These are phyloP conservation scores for Tetradesmus lagerheimii DNA, from an alignment of 139 green algal genomes.

Conservation along the genomic window DNA sequence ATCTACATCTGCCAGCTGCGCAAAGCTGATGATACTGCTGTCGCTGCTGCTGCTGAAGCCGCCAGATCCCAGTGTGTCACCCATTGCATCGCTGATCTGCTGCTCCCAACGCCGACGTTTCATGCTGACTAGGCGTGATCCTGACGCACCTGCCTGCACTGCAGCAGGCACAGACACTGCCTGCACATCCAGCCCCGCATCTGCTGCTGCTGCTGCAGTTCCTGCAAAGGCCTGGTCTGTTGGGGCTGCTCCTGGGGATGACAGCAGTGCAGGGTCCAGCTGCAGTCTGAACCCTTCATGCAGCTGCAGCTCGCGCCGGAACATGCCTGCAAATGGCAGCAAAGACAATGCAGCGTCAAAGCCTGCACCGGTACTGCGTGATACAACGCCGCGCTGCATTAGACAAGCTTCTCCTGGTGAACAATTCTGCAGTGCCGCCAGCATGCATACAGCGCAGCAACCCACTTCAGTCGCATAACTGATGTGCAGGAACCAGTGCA, in stretches of 20 bases:
- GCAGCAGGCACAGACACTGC: not conserved
- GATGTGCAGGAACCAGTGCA: too few relatives aligned
- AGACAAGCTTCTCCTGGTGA: not conserved
- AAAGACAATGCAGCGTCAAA: not conserved
- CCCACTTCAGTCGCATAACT: not conserved
- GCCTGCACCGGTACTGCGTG: too few relatives aligned
- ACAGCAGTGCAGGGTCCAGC: not conserved
- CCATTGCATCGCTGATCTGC: constrained; percentile 15
- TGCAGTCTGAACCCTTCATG: not conserved
- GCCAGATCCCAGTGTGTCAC: not conserved
- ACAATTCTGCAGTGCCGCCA: not conserved
- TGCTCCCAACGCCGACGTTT: constrained; percentile 37
- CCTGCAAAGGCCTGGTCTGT: not conserved
- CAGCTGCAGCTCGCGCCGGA: constrained; percentile 1
- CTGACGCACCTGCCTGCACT: not conserved
- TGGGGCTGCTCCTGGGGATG: not conserved
- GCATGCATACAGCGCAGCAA: not conserved
- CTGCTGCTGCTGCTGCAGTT: not conserved
- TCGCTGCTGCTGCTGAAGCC: not conserved
- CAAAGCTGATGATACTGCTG: not conserved
- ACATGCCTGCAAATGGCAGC: not conserved
- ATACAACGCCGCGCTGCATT: too few relatives aligned
- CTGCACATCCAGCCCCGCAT: not conserved
- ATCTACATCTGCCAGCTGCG: constrained; percentile 3
- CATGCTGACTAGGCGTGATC: not conserved